Conservation (phyloP, 2,329 filamentous ascomycete species). For the Simplicillium sp. region DNA sequence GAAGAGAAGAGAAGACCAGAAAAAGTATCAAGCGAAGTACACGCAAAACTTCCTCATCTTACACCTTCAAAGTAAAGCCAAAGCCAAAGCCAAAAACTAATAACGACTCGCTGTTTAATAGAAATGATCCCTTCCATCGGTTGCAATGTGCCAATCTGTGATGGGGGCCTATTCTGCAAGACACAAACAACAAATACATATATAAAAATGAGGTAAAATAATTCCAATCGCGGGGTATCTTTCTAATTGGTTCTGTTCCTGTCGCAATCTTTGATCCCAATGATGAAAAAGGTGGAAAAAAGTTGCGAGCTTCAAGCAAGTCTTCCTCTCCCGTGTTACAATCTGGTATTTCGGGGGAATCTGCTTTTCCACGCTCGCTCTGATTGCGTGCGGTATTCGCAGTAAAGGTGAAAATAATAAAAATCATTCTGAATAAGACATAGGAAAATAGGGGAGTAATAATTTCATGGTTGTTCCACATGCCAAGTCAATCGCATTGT, state of each 20-base stretch:
- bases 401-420: neutral
- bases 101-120: conserved; percentile 5
- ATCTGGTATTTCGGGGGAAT: conserved; percentile 2
- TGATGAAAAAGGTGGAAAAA: neutral
- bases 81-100: conserved; percentile 6
- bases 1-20: conserved; percentile 4
- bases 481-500: no score
- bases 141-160: no score
- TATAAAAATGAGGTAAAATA: conserved; percentile 4
- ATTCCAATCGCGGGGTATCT: conserved; percentile 14
- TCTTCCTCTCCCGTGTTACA: neutral
- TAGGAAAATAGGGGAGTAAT: no score
- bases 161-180: neutral
- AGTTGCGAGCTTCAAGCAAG: neutral
- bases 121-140: conserved; percentile 8
- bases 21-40: neutral
- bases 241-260: conserved; percentile 9
- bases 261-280: neutral
- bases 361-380: neutral
- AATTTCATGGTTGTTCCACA: no score
- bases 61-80: no score
- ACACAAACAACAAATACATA: conserved; percentile 3
- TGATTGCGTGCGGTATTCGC: neutral
- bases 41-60: neutral
- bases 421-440: no score